Evolutionary conservation across 371 early-diverging fungal species (phyloP), one percentile per base, ranked within the genome.

Genomic region (Dentiscutata heterogama): DNA sequence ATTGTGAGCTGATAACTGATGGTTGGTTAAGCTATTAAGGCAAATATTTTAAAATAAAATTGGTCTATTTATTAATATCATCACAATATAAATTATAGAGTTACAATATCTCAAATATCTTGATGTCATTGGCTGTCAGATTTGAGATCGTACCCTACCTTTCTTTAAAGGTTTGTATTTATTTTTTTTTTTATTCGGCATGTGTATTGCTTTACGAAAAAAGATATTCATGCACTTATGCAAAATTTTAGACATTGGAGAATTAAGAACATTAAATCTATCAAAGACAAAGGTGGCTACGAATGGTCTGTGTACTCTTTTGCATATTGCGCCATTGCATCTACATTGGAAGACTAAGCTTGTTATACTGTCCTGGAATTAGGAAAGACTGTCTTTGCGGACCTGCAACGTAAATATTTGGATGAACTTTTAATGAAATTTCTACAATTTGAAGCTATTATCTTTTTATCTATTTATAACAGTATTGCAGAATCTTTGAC

Each of bases 331-430:
- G 31, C 31, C 6, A 35, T 65, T 35, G 65, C 65, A 65, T 31
- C 14, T 18, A 65, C 1, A 7, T 65, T 65, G 20, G 65, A 65
- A 65, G 35, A 31, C 31, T 65, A 25, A 35, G 31, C 35, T 65
- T 65, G 18, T 65, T 35, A 20, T 31, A 65, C 35, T 65, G 65
- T 65, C 8, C 35, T 65, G 31, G 65, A 25, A 35, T 65, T 65
- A 11, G 65, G 65, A 0, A 31, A 14, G 10, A 65, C 65, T 13
- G 65, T 64, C 4, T 64, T 64, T 65, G n/a, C 25, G 35, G 65
- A 31, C 25, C 35, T 65, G 10, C 65, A 65, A 31, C 65, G 65
- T 65, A 65, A 65, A 31, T 65, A 31, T 42, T 42, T 42, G 8
- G 8, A 42, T 42, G 7, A 42, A 31, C 2, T 64, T 29, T 65